Percentiles rank a stretch among this genome's conserved stretches.
These are phyloP conservation scores for Cutaneotrichosporon dermatis DNA, from an alignment of 1,284 basidiomycete species.

Conservation along the genomic window DNA sequence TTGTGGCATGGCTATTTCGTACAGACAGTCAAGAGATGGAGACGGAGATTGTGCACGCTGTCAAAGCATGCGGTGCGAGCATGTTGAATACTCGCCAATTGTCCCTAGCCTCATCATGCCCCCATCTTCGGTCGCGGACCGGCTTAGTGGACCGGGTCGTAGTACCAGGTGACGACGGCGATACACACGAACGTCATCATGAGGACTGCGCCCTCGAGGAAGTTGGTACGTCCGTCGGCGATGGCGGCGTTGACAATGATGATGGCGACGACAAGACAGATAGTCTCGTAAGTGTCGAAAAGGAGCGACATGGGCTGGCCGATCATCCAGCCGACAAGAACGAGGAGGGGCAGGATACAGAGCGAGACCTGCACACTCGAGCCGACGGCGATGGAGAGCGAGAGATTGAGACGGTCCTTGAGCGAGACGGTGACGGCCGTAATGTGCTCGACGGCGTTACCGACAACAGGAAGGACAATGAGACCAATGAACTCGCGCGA, in stretches of 20 bases:
- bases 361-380: constrained; percentile 86
- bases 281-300: constrained; percentile 47
- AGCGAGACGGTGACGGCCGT: constrained; percentile 83
- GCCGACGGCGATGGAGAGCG: constrained; percentile 77
- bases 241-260: constrained; percentile 77
- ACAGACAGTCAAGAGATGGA: not conserved
- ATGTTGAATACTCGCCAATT: not conserved
- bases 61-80: not conserved
- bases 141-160: constrained; percentile 18
- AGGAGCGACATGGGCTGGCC: constrained; percentile 52
- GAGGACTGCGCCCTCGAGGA: constrained; percentile 60
- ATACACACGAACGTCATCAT: constrained; percentile 52
- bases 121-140: not conserved
- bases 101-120: not conserved
- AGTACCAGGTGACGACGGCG: constrained; percentile 44
- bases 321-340: constrained; percentile 53
- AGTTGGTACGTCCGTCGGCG: constrained; percentile 78
- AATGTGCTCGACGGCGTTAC: constrained; percentile 82
- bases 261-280: constrained; percentile 57
- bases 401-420: constrained; percentile 58
- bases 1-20: constrained; percentile 1
- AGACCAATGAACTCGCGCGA: constrained; percentile 73
- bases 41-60: not conserved
- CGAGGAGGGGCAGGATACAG: constrained; percentile 70
- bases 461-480: constrained; percentile 76